These are phyloP conservation scores for Moelleriella libera DNA, from an alignment of 2,329 filamentous ascomycete species.

Conservation along the genomic window DNA sequence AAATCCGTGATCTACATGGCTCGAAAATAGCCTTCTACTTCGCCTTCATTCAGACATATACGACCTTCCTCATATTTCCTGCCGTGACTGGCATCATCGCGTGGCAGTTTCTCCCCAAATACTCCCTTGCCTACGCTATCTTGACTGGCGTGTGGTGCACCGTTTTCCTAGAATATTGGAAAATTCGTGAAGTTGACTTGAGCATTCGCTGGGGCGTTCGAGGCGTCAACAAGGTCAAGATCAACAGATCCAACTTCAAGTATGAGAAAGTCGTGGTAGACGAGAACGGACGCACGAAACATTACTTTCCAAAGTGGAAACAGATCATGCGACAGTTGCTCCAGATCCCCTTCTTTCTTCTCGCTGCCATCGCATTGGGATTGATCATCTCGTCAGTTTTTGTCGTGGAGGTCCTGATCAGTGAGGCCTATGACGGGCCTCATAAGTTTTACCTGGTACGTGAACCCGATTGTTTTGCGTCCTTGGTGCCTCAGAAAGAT, in stretches of 20 bases:
- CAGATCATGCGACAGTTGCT: slow-evolving; percentile 51
- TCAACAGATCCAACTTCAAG: slow-evolving; percentile 48
- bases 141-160: slow-evolving; percentile 56
- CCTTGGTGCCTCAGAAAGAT: too few species aligned
- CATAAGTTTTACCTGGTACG: slow-evolving; percentile 49
- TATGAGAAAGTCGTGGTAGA: slow-evolving; percentile 49
- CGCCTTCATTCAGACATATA: slow-evolving; percentile 68
- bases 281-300: slow-evolving; percentile 45
- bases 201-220: slow-evolving; percentile 59
- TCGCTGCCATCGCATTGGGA: slow-evolving; percentile 45
- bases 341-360: slow-evolving; percentile 53
- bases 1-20: slow-evolving; percentile 47
- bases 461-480: not conserved
- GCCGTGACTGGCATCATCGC: slow-evolving; percentile 53
- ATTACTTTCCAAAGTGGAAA: slow-evolving; percentile 50
- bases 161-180: slow-evolving; percentile 69
- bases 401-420: slow-evolving; percentile 61
- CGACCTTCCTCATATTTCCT: slow-evolving; percentile 55
- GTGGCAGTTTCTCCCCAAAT: slow-evolving; percentile 55
- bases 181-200: slow-evolving; percentile 58
- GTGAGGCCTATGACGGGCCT: slow-evolving; percentile 58
- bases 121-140: slow-evolving; percentile 55
- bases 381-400: slow-evolving; percentile 56
- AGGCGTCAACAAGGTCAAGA: slow-evolving; percentile 52
- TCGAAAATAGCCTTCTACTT: slow-evolving; percentile 62